Conservation (phyloP, 2,329 filamentous ascomycete genomes). For the Fusarium sp. region DNA sequence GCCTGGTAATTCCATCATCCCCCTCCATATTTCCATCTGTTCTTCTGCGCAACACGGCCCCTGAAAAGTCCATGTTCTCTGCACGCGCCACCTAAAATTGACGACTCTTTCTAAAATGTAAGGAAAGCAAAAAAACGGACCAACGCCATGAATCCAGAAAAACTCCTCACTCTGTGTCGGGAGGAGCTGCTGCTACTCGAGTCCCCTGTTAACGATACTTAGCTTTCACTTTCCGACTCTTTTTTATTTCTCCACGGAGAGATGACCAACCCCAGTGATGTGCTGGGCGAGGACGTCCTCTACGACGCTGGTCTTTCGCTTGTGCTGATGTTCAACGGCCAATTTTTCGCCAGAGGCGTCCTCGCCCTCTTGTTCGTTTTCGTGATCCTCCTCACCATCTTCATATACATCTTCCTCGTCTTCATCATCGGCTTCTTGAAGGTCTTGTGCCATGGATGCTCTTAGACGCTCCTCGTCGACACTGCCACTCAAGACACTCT, state of each 20-base stretch:
- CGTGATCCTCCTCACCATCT: conserved; percentile 38
- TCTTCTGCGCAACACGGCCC: background rate
- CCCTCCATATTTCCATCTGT: background rate
- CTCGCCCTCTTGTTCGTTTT: conserved; percentile 35
- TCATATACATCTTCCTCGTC: conserved; percentile 57
- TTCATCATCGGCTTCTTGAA: conserved; percentile 55
- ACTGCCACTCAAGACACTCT: conserved; percentile 58
- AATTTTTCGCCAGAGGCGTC: conserved; percentile 10
- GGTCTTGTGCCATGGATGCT: conserved; percentile 53
- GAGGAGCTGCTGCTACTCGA: conserved; percentile 24
- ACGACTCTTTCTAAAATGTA: conserved; percentile 14
- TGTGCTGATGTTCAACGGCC: background rate
- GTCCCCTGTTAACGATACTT: conserved; percentile 43
- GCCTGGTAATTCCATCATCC: conserved; percentile 12
- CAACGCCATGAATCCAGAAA: conserved; percentile 29
- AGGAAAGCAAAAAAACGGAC: background rate
- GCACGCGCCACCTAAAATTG: background rate
- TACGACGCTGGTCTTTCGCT: conserved; percentile 43
- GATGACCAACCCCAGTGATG: conserved; percentile 69
- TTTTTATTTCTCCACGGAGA: conserved; percentile 58
- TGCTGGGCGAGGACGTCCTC: conserved; percentile 67
- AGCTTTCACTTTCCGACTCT: conserved; percentile 46
- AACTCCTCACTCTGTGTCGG: conserved; percentile 23
- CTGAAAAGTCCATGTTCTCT: background rate
- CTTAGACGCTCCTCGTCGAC: conserved; percentile 59